Evolutionary conservation across 176 grass and related monocot species (phyloP), one percentile per base, ranked within the genome.

Genomic region (Lolium multiflorum): DNA sequence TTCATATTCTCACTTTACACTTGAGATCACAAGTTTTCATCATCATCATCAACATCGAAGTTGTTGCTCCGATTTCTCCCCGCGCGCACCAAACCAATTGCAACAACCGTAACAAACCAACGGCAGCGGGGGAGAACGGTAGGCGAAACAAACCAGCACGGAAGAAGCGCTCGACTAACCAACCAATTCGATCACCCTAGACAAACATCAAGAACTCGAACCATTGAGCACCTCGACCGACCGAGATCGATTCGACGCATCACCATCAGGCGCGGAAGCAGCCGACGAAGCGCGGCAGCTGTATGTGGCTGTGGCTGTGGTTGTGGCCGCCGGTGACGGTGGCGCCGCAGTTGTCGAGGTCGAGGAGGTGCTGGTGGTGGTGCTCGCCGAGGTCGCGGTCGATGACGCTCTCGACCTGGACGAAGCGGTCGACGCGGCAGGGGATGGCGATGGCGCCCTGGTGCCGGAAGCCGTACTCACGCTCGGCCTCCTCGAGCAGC

Each of bases 361-460:
- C 20, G 78, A 77, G 43, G 83, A 86, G 88, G 68, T 35, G 31
- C 3, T 91, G 69, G 54, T 85, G 77, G 35, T 88, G 77, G 2
- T 81, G 69, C 7, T 31, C 78, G 38, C 79, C 38, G 17, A 89
- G 75, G 49, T 98, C 93, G 11, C 38, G 91, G 71, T 70, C 86
- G 86, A 98, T 96, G 86, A 88, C 51, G 38, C 21, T 55, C 44
- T 94, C 88, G 20, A 96, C 89, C 11, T 91, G 92, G 75, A 85
- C 89, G 87, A 99, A 99, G 39, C 87, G 88, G 78, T 96, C 94
- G 81, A 94, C 84, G 37, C 63, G 66, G 86, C 97, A 99, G 28
- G 97, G 97, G 75, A 99, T 99, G 83, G 87, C 87, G 79, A 99
- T 88, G 70, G 92, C 86, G 16, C 97, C 97, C 80, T 66, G 82